Evolutionary conservation across 345 rosid species (phyloP), one percentile per base, ranked within the genome.

Genomic region (Odontarrhena argentea): DNA sequence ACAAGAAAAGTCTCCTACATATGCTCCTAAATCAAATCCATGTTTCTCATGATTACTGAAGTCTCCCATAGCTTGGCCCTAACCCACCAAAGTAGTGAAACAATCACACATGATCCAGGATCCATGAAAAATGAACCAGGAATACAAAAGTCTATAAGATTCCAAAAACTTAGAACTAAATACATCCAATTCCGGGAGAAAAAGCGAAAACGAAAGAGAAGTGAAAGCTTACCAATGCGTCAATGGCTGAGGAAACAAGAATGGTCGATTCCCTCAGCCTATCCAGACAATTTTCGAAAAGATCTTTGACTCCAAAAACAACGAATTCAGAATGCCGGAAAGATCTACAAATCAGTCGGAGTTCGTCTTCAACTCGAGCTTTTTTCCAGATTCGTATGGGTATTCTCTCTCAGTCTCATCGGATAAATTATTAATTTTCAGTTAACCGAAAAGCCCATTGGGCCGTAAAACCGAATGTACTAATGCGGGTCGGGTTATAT

Each of bases 21-120:
- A 87, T 7, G 96, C 86, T 48, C 84, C 96, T 60, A 93, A 80
- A 75, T 86, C 91, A 69, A 90, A 86, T 52, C 75, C 76, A 74
- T 51, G 80, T 69, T 82, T 84, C 15, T 78, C 79, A 46, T 78
- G 60, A 30, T 80, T 82, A 61, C 60, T 63, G 0, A 57, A 60
- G 53, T 67, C 76, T 0, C 69, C 76, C 71, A 57, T 60, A n/a
- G 68, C 45, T 64, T 65, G 76, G 15, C 79, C 79, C 79, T 76
- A 14, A 3, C 4, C 7, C 4, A 28, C 32, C 32, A 49, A 59
- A 37, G 47, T 43, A 18, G 22, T 18, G 22, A 18, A 18, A 22
- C 42, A 55, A 45, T 64, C 43, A 53, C 13, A 24, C 49, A 63
- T 0, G 65, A 71, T 52, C 51, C 12, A 59, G 1, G 48, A 58